Percentiles rank a stretch among this genome's conserved stretches.
Evolutionary conservation across 2,329 filamentous ascomycete species (phyloP).

Genomic region (Penicillium vulpinum): DNA sequence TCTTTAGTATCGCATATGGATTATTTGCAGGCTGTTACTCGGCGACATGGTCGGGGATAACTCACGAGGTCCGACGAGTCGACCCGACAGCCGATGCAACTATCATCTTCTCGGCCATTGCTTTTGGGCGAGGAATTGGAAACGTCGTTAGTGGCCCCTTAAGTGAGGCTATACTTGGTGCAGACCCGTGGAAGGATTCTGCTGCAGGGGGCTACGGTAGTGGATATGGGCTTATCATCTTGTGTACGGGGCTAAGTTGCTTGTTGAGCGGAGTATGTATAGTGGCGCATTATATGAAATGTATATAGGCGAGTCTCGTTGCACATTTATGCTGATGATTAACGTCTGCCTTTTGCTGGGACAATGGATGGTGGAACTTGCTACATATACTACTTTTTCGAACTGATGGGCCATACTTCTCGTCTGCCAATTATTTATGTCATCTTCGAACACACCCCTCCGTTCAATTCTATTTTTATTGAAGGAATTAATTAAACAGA

Average conservation of each 20-base stretch:
- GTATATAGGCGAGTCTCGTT: constrained; percentile 10
- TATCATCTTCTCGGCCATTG: constrained; percentile 51
- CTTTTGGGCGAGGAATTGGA: constrained; percentile 53
- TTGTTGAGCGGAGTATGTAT: constrained; percentile 28
- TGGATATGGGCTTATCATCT: constrained; percentile 30
- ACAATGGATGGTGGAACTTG: neutral
- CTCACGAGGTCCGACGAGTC: constrained; percentile 43
- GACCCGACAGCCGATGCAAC: constrained; percentile 45
- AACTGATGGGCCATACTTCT: neutral
- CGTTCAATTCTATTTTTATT: too few species aligned
- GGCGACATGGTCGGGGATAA: constrained; percentile 48
- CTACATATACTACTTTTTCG: neutral
- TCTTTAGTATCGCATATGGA: constrained; percentile 48
- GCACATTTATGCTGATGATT: constrained; percentile 1
- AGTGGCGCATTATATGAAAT: constrained; percentile 22
- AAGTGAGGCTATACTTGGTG: constrained; percentile 44
- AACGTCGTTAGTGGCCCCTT: constrained; percentile 54
- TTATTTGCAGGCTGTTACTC: constrained; percentile 49
- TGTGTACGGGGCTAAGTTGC: constrained; percentile 30
- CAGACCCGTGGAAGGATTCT: constrained; percentile 16
- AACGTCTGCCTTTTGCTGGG: neutral
- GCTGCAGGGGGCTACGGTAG: constrained; percentile 28
- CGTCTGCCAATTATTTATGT: too few species aligned
- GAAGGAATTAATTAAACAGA: too few species aligned
- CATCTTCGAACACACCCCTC: neutral